Base-by-base conservation (phyloP, 2,329 filamentous ascomycete species). In the Colletotrichum lupini region DNA sequence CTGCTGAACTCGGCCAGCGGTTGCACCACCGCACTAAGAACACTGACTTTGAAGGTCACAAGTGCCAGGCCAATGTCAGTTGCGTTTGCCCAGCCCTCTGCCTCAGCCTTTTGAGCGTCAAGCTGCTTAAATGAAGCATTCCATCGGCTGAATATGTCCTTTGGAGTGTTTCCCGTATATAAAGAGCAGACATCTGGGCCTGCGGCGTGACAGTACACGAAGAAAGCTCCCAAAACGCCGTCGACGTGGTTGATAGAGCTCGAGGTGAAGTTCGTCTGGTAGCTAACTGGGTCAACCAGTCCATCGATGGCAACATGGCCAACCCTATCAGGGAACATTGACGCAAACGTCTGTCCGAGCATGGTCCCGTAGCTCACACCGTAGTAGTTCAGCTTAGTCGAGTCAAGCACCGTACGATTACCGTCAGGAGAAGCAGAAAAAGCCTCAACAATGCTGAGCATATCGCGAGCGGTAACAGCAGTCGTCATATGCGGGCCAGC, bases 311-410 rank as follows among this genome's bases (percentile, higher is more conserved):
- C 78, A 52, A 84, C 75, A n/a, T 80, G 77, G 0, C 79, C 78
- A 11, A 85, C 78, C 2, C 81, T 74, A 22, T 81, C 78, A 7
- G 83, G 83, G 67, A 81, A 84, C 80, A 85, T 81, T 0, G 81
- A 80, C 19, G 83, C 82, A 63, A 83, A 85, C 0, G 82, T 83
- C 63, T 80, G 78, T 1, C 83, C 83, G 0, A 84, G 79, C 35
- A 84, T 81, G 0, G 86, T 85, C 1, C 87, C 87, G 64, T 88
- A 88, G 7, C 83, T 85, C 68, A 87, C 82, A 4, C 86, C 87
- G 78, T 80, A 83, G 75, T 85, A 87, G 26, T 85, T 60, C 2
- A 71, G 80, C 16, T 88, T 74, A 49, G 58, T 75, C 1, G 76
- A 61, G 61, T 74, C 73, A 19, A 72, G n/a, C 24, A 67, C 73